These are phyloP conservation scores for Paraphoma chrysanthemicola DNA, from an alignment of 2,329 filamentous ascomycete species.

Conservation along the genomic window DNA sequence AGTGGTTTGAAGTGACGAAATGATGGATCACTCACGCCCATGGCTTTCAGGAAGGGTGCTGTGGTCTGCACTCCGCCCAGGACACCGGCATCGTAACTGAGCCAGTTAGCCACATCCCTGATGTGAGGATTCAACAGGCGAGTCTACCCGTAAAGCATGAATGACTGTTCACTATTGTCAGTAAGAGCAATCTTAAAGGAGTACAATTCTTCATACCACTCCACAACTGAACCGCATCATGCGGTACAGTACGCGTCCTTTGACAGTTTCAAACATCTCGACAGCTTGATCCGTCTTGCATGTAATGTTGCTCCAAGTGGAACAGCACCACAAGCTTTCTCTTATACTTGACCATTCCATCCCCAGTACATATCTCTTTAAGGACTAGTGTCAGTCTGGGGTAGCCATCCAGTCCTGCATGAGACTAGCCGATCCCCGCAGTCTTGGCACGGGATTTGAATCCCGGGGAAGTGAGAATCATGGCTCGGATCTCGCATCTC, in stretches of 20 bases:
- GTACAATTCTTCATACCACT: neutral
- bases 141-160: constrained; percentile 1
- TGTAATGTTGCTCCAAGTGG: neutral
- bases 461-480: neutral
- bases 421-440: neutral
- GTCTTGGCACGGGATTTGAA: neutral
- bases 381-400: neutral
- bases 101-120: neutral
- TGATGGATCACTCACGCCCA: constrained; percentile 3
- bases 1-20: neutral
- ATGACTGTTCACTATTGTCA: neutral
- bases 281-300: neutral
- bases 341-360: neutral
- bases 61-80: constrained; percentile 12
- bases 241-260: neutral
- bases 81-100: constrained; percentile 9
- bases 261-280: neutral
- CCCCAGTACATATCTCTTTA: neutral
- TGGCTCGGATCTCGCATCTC: neutral
- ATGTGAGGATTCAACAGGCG: neutral
- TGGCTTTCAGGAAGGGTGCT: constrained; percentile 7
- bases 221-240: constrained; percentile 2
- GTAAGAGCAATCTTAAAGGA: neutral
- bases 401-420: no score
- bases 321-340: neutral